These are phyloP conservation scores for Mycosarcoma mackinlayi DNA, from an alignment of 1,284 basidiomycete species.

Conservation along the genomic window DNA sequence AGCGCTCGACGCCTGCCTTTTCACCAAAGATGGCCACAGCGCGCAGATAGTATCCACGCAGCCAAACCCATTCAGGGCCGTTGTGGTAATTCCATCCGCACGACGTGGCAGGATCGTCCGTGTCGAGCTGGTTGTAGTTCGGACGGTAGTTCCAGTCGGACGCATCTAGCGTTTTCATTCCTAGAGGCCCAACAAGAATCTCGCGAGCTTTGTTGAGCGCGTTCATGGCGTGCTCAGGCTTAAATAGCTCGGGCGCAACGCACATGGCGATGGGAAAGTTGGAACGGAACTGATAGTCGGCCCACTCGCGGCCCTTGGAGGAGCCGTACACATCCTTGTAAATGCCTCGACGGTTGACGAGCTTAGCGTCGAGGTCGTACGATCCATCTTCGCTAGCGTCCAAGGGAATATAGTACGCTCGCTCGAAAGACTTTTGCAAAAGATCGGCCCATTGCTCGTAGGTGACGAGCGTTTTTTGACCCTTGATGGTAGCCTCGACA, in stretches of 20 bases:
- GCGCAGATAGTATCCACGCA: slow-evolving; percentile 91
- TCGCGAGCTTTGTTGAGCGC: slow-evolving; percentile 68
- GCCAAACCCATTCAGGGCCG: slow-evolving; percentile 93
- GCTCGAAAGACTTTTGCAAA: slow-evolving; percentile 87
- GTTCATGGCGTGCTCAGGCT: slow-evolving; percentile 79
- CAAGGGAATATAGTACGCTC: slow-evolving; percentile 86
- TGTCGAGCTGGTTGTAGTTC: slow-evolving; percentile 61
- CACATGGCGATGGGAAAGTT: slow-evolving; percentile 95
- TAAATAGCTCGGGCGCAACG: slow-evolving; percentile 94
- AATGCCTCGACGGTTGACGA: slow-evolving; percentile 91
- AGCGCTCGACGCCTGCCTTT: slow-evolving; percentile 33
- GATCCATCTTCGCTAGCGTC: slow-evolving; percentile 79
- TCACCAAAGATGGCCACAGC: slow-evolving; percentile 75
- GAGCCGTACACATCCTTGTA: slow-evolving; percentile 93
- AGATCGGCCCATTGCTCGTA: slow-evolving; percentile 91
- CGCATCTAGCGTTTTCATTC: slow-evolving; percentile 63
- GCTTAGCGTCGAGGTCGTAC: slow-evolving; percentile 77
- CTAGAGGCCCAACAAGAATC: slow-evolving; percentile 54
- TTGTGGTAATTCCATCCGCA: slow-evolving; percentile 69
- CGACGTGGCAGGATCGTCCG: slow-evolving; percentile 44
- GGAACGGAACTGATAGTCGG: slow-evolving; percentile 85
- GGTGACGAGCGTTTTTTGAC: slow-evolving; percentile 78
- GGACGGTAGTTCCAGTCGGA: slow-evolving; percentile 61
- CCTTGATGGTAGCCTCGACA: slow-evolving; percentile 80
- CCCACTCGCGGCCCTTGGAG: slow-evolving; percentile 76